Conservation (phyloP, 805 yeast genomes). For the Candida yuanshanica region DNA sequence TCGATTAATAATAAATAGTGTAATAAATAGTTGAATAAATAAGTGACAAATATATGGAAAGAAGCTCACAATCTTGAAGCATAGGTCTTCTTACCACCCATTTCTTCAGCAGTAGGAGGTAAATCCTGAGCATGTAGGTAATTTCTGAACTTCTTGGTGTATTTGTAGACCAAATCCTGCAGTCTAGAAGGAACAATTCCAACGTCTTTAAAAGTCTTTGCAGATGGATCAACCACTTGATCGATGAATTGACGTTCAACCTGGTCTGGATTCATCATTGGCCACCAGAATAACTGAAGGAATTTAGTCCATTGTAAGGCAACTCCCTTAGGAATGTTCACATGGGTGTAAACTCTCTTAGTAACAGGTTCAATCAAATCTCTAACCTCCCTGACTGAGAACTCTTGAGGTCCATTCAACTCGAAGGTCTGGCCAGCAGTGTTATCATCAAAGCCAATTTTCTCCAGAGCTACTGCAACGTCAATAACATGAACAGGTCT, state of each 20-base stretch:
- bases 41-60: neutral
- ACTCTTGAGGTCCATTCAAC: constrained; percentile 65
- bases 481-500: constrained; percentile 74
- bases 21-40: neutral
- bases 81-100: constrained; percentile 17
- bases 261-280: constrained; percentile 59
- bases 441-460: constrained; percentile 74
- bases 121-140: constrained; percentile 33
- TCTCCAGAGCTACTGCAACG: constrained; percentile 74
- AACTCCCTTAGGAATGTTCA: constrained; percentile 34
- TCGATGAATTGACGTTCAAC: constrained; percentile 66
- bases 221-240: constrained; percentile 55
- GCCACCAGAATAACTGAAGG: constrained; percentile 38
- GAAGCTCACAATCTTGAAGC: neutral
- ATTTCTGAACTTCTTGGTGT: constrained; percentile 32
- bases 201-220: constrained; percentile 62
- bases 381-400: constrained; percentile 57
- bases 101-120: constrained; percentile 34
- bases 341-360: constrained; percentile 31
- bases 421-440: constrained; percentile 75
- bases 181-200: constrained; percentile 58
- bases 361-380: constrained; percentile 64
- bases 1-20: neutral
- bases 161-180: constrained; percentile 42
- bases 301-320: constrained; percentile 31